Evolutionary conservation across 495 filamentous ascomycete species (phyloP).

Genomic region (Hamigera avellanea): DNA sequence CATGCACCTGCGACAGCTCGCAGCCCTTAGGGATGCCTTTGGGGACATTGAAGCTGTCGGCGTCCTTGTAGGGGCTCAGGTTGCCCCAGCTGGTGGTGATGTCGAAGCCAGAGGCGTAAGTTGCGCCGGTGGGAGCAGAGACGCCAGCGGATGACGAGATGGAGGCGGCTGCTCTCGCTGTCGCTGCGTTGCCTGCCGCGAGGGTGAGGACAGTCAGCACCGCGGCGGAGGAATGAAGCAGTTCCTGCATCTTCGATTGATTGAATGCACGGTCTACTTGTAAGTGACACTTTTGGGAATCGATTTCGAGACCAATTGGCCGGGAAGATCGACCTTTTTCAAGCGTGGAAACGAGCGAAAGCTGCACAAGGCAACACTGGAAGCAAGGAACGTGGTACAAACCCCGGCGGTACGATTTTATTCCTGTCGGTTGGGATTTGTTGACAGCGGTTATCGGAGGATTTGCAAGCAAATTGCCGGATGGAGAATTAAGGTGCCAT

Average conservation of each 20-base stretch:
- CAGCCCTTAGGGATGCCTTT: constrained; percentile 39
- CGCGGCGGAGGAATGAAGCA: neutral
- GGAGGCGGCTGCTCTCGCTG: neutral
- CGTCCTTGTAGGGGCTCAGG: constrained; percentile 34
- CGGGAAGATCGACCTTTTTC: too few species aligned
- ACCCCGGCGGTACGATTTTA: too few species aligned
- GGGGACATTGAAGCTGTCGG: constrained; percentile 25
- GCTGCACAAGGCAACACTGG: too few species aligned
- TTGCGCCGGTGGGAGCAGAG: constrained; percentile 16
- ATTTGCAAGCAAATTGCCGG: too few species aligned
- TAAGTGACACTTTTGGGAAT: neutral
- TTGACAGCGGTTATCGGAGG: too few species aligned
- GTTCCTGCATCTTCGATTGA: neutral
- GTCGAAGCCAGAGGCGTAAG: constrained; percentile 23
- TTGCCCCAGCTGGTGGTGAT: constrained; percentile 32
- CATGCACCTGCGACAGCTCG: constrained; percentile 40
- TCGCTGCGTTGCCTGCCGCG: too few species aligned
- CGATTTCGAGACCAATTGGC: too few species aligned
- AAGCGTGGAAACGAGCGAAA: too few species aligned
- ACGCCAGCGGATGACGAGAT: constrained; percentile 2
- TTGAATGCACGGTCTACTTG: neutral
- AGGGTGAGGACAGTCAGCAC: neutral
- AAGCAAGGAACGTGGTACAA: too few species aligned
- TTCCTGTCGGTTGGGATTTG: too few species aligned
- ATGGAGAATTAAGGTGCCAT: too few species aligned